phyloP scores from a whole-genome alignment of 768 basidiomycete genomes.

The Tricholoma flavovirens region DNA sequence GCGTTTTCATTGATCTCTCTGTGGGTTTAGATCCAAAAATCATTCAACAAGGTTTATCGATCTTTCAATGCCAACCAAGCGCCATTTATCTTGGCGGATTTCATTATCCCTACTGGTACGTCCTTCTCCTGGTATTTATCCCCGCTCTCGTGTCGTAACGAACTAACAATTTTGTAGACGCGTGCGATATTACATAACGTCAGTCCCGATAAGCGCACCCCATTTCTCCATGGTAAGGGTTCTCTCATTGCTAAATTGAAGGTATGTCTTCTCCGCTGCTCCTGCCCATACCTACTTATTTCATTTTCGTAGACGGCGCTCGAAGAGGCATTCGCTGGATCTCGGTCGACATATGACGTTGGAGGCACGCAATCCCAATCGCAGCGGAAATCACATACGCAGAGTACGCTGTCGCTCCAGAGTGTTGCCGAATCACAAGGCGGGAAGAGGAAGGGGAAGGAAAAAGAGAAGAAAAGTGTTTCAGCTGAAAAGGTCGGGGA shows the following conservation, averaged over 20 bases:
- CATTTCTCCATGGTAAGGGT: slow-evolving; percentile 83
- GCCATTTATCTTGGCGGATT: slow-evolving; percentile 81
- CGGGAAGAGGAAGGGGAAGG: not conserved
- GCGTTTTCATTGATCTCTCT: too few species aligned
- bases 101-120: slow-evolving; percentile 74
- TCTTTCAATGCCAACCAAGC: slow-evolving; percentile 67
- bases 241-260: slow-evolving; percentile 76
- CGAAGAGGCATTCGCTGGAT: slow-evolving; percentile 60
- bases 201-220: slow-evolving; percentile 94
- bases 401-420: slow-evolving; percentile 17
- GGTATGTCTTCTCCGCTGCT: slow-evolving; percentile 37
- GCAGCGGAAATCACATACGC: slow-evolving; percentile 10
- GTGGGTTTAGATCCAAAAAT: slow-evolving; percentile 67
- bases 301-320: slow-evolving; percentile 50
- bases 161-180: slow-evolving; percentile 35
- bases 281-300: too few species aligned
- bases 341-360: slow-evolving; percentile 71
- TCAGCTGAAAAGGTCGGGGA: not conserved
- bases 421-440: not conserved
- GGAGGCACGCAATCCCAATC: slow-evolving; percentile 12
- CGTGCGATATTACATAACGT: slow-evolving; percentile 93
- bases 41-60: slow-evolving; percentile 89
- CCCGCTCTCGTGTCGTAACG: not conserved
- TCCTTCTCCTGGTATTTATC: slow-evolving; percentile 2
- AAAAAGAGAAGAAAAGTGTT: not conserved